Percentiles rank a stretch among this genome's conserved stretches.
Evolutionary conservation across 1,284 basidiomycete species (phyloP).

Genomic region (Ustilago bromivora): DNA sequence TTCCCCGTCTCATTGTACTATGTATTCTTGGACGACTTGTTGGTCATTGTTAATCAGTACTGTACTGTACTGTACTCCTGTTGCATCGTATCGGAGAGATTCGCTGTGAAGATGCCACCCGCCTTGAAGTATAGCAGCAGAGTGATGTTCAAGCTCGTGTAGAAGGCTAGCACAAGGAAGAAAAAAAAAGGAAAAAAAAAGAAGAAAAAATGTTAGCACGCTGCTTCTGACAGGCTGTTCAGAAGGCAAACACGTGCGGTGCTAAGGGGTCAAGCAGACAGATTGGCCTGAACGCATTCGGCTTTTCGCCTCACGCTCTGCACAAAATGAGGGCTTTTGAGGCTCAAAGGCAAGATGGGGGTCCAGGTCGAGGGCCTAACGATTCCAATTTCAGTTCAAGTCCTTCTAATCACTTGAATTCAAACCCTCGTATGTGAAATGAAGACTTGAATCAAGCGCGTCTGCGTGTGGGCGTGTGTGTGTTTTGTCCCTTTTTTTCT

Average conservation of each 20-base stretch:
- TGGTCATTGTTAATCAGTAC: conserved; percentile 15
- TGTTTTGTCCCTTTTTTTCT: conserved; percentile 29
- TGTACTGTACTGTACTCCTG: not conserved
- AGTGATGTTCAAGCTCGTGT: not conserved
- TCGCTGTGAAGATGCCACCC: not conserved
- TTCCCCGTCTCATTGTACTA: not conserved
- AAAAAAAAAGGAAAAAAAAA: too few relatives aligned
- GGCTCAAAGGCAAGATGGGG: not conserved
- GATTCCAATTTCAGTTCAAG: not conserved
- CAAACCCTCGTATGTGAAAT: not conserved
- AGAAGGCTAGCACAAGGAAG: not conserved
- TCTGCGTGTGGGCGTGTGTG: not conserved
- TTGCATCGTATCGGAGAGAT: not conserved
- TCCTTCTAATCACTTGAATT: not conserved
- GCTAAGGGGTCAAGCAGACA: conserved; percentile 2
- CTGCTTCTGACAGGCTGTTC: not conserved
- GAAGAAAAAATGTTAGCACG: not conserved
- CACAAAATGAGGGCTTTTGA: not conserved
- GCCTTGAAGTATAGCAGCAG: not conserved
- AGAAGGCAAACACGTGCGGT: conserved; percentile 24
- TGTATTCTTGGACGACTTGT: not conserved
- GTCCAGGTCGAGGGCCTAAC: not conserved
- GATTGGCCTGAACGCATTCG: conserved; percentile 11
- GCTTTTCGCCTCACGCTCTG: not conserved
- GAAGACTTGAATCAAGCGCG: not conserved